Evolutionary conservation across 2,329 filamentous ascomycete species (phyloP).

Genomic region (Monilinia laxa): DNA sequence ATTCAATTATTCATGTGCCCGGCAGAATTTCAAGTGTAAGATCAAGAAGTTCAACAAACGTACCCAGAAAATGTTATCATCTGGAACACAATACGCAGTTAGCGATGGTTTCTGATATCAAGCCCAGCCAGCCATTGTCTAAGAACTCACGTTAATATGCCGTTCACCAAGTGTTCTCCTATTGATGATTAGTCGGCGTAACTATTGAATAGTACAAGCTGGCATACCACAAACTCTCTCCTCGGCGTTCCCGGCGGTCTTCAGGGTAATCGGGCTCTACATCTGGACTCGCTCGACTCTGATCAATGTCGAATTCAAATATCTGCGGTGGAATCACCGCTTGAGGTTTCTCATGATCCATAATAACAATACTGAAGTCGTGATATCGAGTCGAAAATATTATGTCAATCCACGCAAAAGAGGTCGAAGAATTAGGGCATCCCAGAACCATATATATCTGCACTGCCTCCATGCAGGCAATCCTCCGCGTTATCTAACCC

Average conservation of each 20-base stretch:
- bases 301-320: constrained; percentile 31
- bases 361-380: constrained; percentile 19
- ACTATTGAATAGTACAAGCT: constrained; percentile 4
- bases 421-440: constrained; percentile 11
- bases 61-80: constrained; percentile 49
- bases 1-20: constrained; percentile 19
- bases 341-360: constrained; percentile 39
- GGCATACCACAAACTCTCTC: constrained; percentile 37
- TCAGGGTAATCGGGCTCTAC: constrained; percentile 33
- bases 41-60: constrained; percentile 21
- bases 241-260: constrained; percentile 34
- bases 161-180: constrained; percentile 46
- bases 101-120: constrained; percentile 22
- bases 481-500: constrained; percentile 20
- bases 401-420: constrained; percentile 1
- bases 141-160: constrained; percentile 43
- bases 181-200: constrained; percentile 24
- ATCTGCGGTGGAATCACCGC: constrained; percentile 33
- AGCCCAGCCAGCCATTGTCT: neutral
- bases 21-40: neutral
- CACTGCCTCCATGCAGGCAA: constrained; percentile 21
- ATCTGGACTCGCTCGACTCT: constrained; percentile 29
- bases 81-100: constrained; percentile 30
- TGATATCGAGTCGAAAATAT: constrained; percentile 4
- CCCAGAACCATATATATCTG: constrained; percentile 19